Evolutionary conservation across 2,329 filamentous ascomycete genomes (phyloP), one percentile per base, ranked within the genome.

Genomic region (Colletotrichum echinochloae): DNA sequence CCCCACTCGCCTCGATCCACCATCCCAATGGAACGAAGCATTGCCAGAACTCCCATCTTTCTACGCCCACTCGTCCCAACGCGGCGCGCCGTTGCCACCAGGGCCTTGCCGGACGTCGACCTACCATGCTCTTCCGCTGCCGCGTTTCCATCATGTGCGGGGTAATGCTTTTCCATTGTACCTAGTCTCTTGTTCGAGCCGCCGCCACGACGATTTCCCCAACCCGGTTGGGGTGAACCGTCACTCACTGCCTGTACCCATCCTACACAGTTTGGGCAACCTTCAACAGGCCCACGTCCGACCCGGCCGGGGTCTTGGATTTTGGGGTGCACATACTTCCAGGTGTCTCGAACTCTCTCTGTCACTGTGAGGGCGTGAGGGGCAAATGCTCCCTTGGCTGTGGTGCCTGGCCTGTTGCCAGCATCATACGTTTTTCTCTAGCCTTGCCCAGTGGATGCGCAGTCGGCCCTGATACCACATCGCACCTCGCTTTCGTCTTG

Each of bases 351-450:
- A 59, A 52, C 44, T 68, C 46, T 68, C 33, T n/a, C 67, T 70
- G 44, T 20, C 68, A 71, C 68, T 20, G n/a, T 20, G n/a, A n/a
- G n/a, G n/a, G n/a, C 68, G 67, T 70, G 64, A 71, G 68, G 68
- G 68, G 68, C 59, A 71, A 54, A 37, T 63, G 64, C 30, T 71
- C 51, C 59, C 39, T 71, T 54, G 64, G 44, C 64, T 71, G 63
- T 56, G 62, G 55, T 67, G 68, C 68, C 68, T 63, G 68, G 59
- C 64, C 59, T 71, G 68, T 60, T 65, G 68, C 68, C 57, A 71
- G 62, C 68, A 68, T 71, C 68, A 62, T 71, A 71, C 68, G 68
- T 71, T 71, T 68, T 68, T 59, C 67, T 70, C 51, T 63, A 51
- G 64, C 57, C 37, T 67, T 63, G 59, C 33, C 56, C 64, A 62